phyloP scores from a whole-genome alignment of 371 early-diverging fungal species.

The Rhizomucor pusillus region DNA sequence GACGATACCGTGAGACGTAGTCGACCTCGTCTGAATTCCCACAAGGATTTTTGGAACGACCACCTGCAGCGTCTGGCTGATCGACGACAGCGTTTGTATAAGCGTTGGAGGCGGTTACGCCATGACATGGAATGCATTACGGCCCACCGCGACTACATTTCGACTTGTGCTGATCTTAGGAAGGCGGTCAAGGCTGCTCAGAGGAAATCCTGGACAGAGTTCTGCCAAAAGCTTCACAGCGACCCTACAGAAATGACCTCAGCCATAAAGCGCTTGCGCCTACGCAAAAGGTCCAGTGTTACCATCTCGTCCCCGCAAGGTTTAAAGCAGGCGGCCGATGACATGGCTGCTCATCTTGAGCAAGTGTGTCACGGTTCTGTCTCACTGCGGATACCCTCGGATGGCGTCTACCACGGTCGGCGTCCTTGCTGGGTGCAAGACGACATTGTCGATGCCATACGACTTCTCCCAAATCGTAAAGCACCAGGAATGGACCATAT shows the following conservation, averaged over 20 bases:
- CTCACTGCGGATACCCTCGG: not conserved
- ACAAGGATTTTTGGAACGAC: constrained; percentile 13
- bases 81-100: constrained; percentile 1
- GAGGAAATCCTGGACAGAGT: constrained; percentile 13
- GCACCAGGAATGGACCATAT: constrained; percentile 25
- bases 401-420: not conserved
- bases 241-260: not conserved
- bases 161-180: not conserved
- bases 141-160: constrained; percentile 2
- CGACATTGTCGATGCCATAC: constrained; percentile 1
- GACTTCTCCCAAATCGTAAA: constrained; percentile 8
- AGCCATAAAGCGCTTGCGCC: not conserved
- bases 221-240: constrained; percentile 7
- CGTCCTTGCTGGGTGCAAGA: not conserved
- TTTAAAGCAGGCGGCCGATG: constrained; percentile 2
- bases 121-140: constrained; percentile 9
- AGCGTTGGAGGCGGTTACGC: not conserved
- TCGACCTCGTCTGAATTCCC: not conserved
- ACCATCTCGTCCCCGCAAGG: not conserved
- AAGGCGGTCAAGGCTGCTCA: constrained; percentile 2
- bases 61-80: constrained; percentile 6
- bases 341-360: constrained; percentile 4
- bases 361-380: constrained; percentile 1
- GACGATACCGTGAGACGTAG: constrained; percentile 6
- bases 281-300: too few species aligned